Evolutionary conservation across 108 stramenopile genomes (phyloP), one percentile per base, ranked within the genome.

Genomic region (Nitzschia putrida): DNA sequence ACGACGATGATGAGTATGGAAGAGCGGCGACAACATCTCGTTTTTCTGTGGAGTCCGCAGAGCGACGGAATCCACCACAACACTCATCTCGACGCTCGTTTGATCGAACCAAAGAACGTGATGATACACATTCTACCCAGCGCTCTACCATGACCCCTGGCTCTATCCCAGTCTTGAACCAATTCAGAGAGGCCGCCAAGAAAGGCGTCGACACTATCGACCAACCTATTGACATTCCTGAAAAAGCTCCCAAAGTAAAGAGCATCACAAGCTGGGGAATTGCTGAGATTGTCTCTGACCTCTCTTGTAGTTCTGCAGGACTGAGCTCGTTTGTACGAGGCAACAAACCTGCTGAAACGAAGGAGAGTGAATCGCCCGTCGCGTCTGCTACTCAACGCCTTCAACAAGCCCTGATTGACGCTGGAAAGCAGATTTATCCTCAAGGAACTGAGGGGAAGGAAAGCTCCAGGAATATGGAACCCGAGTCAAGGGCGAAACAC

Each of bases 331-430:
- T 24, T 13, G 54, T 25, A 16, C 16, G 23, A 22, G 54, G 54
- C 21, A 55, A 1, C 6, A 50, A 20, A 20, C 16, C 49, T 50
- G 16, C 20, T 4, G 18, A 16, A 50, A 55, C 54, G 54, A 22
- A 55, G 13, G 23, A 24, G 54, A 55, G 13, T 3, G 20, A 22
- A 2, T 3, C 21, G 2, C 54, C 21, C 16, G 12, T 25, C 16
- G 3, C 2, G 22, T 21, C 44, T 21, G 58, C 38, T n/a, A 59
- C 58, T 1, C 61, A 63, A 63, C 37, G 24, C 20, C n/a, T 63
- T 63, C 61, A 63, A 63, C 42, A 63, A 23, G 61, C 61, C 9
- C 42, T 63, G 9, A 42, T 43, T 11, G 44, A 63, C 3, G 61
- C 61, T 22, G 45, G 24, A 25, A 63, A 63, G 1, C 42, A 63